Percentiles rank a stretch among this genome's conserved stretches.
Conservation (phyloP, 2,329 filamentous ascomycete species). For the Rhynchosporium secalis region DNA sequence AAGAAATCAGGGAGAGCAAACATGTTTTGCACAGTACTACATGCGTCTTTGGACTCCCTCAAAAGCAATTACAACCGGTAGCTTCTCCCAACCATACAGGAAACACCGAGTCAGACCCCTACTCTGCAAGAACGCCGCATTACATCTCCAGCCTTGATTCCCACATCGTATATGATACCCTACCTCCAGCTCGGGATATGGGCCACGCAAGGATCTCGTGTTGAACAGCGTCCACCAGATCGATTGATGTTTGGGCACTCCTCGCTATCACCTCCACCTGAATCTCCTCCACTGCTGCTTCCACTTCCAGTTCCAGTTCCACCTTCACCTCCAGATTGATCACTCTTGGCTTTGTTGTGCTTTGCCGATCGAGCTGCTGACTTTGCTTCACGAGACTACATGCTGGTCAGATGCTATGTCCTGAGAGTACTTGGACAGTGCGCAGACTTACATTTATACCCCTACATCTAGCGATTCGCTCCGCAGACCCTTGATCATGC, state of each 20-base stretch:
- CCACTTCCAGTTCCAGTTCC: conserved; percentile 1
- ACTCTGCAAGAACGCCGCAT: background rate
- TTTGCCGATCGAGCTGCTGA: conserved; percentile 23
- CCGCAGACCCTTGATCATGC: conserved; percentile 24
- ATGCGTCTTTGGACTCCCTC: background rate
- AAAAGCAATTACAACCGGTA: background rate
- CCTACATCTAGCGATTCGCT: conserved; percentile 25
- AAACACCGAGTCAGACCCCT: background rate
- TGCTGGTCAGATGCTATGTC: conserved; percentile 3
- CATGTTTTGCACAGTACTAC: background rate
- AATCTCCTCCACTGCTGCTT: conserved; percentile 5
- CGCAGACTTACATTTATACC: conserved; percentile 24
- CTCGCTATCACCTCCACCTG: background rate
- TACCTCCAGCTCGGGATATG: conserved; percentile 13
- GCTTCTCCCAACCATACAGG: background rate
- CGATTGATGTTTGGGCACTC: conserved; percentile 23
- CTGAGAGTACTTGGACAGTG: background rate
- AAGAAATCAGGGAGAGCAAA: background rate
- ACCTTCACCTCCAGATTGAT: conserved; percentile 3
- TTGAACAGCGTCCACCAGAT: conserved; percentile 23
- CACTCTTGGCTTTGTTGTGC: conserved; percentile 12
- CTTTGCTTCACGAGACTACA: conserved; percentile 27
- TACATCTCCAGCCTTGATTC: background rate
- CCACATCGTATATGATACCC: background rate
- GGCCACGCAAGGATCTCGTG: conserved; percentile 24